Percentiles rank a stretch among this genome's conserved stretches.
Evolutionary conservation across 768 basidiomycete species (phyloP).

Genomic region (Boletales sp.): DNA sequence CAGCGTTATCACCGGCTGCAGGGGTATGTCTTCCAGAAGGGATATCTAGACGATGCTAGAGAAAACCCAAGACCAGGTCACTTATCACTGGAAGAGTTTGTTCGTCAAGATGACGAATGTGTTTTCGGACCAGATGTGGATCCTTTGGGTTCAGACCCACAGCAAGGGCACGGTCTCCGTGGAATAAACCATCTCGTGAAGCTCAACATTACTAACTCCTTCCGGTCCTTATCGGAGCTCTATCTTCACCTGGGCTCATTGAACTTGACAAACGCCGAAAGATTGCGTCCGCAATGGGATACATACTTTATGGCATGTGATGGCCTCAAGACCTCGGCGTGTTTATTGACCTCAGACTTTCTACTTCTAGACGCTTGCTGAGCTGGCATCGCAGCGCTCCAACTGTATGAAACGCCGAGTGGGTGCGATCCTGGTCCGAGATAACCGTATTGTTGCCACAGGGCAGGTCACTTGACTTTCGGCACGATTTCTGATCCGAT

Average conservation of each 20-base stretch:
- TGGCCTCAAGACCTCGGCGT: background rate
- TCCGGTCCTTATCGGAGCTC: conserved; percentile 49
- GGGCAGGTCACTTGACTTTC: conserved; percentile 45
- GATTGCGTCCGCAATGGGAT: conserved; percentile 90
- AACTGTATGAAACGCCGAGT: conserved; percentile 98
- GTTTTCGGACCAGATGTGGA: conserved; percentile 49
- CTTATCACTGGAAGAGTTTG: conserved; percentile 66
- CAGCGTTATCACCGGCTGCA: conserved; percentile 61
- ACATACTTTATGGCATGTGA: conserved; percentile 88
- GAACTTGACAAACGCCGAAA: conserved; percentile 66
- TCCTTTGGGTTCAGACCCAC: conserved; percentile 19
- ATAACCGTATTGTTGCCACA: conserved; percentile 74
- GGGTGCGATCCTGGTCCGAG: conserved; percentile 87
- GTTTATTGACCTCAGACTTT: conserved; percentile 3
- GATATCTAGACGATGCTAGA: conserved; percentile 2
- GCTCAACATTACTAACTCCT: conserved; percentile 64
- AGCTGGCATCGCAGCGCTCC: conserved; percentile 82
- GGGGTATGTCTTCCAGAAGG: conserved; percentile 35
- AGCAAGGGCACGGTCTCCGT: conserved; percentile 12
- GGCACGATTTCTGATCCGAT: background rate
- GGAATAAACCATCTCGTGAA: conserved; percentile 46
- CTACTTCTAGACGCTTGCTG: conserved; percentile 69
- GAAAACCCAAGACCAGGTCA: conserved; percentile 14
- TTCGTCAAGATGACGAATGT: conserved; percentile 64
- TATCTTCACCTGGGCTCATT: conserved; percentile 62